These are phyloP conservation scores for Phytopythium litorale DNA, from an alignment of 352 stramenopile genomes.

Conservation along the genomic window DNA sequence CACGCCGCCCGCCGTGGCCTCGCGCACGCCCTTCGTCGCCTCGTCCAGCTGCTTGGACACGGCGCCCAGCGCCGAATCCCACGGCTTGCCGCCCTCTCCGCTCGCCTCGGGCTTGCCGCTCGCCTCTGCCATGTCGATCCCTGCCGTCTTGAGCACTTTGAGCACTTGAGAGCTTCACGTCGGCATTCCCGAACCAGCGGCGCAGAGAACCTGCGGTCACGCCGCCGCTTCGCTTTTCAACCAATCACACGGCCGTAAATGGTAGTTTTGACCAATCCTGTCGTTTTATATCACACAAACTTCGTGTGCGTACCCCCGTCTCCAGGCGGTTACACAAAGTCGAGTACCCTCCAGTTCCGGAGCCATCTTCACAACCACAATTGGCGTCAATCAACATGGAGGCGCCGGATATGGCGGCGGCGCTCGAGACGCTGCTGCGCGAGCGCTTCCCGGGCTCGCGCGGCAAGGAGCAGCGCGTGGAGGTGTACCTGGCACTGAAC, in stretches of 20 bases:
- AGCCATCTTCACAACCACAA: not conserved
- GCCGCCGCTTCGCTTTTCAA: slow-evolving; percentile 5
- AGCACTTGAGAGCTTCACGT: not conserved
- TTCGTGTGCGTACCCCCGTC: too few relatives aligned
- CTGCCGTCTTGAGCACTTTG: too few relatives aligned
- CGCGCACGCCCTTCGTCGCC: slow-evolving; percentile 42
- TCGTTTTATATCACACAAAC: too few relatives aligned
- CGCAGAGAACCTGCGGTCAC: slow-evolving; percentile 4
- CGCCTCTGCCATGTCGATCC: not conserved
- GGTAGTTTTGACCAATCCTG: too few relatives aligned
- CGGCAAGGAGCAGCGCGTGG: slow-evolving; percentile 34
- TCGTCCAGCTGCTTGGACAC: slow-evolving; percentile 49
- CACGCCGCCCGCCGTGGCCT: slow-evolving; percentile 28
- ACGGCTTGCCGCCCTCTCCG: slow-evolving; percentile 51
- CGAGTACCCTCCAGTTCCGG: not conserved
- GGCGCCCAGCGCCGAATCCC: slow-evolving; percentile 37
- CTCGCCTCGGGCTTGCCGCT: slow-evolving; percentile 19
- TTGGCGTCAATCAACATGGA: slow-evolving; percentile 8
- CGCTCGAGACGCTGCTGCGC: slow-evolving; percentile 30
- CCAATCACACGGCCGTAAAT: slow-evolving; percentile 5
- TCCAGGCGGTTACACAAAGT: too few relatives aligned
- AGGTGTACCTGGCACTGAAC: slow-evolving; percentile 54
- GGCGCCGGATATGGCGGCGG: slow-evolving; percentile 20
- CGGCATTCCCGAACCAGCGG: not conserved
- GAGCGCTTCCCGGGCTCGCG: slow-evolving; percentile 29